Percentiles rank a stretch among this genome's conserved stretches.
Conservation (phyloP, 805 yeast species). For the Danielia reshetovae region DNA sequence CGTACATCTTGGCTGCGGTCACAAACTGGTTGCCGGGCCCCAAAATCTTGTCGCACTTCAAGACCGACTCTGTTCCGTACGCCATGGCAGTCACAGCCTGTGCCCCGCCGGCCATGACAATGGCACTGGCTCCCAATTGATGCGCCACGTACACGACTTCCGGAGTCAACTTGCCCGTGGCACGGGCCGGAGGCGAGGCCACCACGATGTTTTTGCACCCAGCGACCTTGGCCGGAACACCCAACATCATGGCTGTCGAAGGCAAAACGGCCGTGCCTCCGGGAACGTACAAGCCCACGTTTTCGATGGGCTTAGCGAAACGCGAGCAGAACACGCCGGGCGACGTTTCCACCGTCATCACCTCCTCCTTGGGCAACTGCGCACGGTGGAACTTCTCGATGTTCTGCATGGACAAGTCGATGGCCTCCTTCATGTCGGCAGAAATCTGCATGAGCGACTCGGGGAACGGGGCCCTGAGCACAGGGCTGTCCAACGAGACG, state of each 20-base stretch:
- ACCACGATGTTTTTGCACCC: slow-evolving; percentile 88
- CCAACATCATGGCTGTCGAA: slow-evolving; percentile 95
- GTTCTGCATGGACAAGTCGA: slow-evolving; percentile 85
- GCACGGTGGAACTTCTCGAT: slow-evolving; percentile 92
- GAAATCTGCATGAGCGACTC: slow-evolving; percentile 67
- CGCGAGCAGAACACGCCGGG: slow-evolving; percentile 95
- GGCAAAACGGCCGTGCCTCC: slow-evolving; percentile 99
- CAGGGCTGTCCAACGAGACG: slow-evolving; percentile 67
- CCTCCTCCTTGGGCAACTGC: slow-evolving; percentile 67
- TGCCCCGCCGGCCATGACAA: slow-evolving; percentile 97
- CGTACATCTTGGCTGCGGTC: slow-evolving; percentile 98
- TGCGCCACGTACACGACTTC: slow-evolving; percentile 97
- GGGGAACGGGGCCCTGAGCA: slow-evolving; percentile 85
- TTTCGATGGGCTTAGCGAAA: slow-evolving; percentile 90
- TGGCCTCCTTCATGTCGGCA: slow-evolving; percentile 73
- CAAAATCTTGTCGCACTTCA: slow-evolving; percentile 92
- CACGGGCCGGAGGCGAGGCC: slow-evolving; percentile 90
- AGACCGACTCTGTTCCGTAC: slow-evolving; percentile 88
- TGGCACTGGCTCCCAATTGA: slow-evolving; percentile 86
- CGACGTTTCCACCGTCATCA: slow-evolving; percentile 81
- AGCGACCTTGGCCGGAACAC: slow-evolving; percentile 98
- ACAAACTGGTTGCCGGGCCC: slow-evolving; percentile 99
- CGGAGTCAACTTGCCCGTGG: slow-evolving; percentile 90
- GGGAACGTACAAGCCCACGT: slow-evolving; percentile 94
- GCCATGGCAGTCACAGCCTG: slow-evolving; percentile 99